Base-by-base conservation (phyloP, 2,329 filamentous ascomycete species). In the Delphinella strobiligena region DNA sequence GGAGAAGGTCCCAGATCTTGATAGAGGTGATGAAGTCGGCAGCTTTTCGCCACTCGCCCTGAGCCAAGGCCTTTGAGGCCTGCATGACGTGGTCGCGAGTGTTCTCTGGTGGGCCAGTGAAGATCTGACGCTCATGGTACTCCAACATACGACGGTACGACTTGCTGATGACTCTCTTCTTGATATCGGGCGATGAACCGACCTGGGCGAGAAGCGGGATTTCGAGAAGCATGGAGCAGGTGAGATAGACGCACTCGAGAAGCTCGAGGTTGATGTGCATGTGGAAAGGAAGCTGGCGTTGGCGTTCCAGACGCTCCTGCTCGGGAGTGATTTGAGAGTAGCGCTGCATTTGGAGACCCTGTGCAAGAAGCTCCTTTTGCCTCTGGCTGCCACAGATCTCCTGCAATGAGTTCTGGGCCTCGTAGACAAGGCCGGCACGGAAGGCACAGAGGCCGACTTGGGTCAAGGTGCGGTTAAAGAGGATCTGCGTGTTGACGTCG, bases 221-320 rank as follows among this genome's bases (percentile, higher is more conserved):
- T 69, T 98, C 91, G 42, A 98, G 77, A 49, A 98, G 82, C 91
- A 98, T 98, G 67, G 87, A 95, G 71, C 89, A 96, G 37, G 91
- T 96, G 44, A 98, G 75, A 69, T 98, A 98, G 46, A 96, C 89
- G 58, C 91, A 96, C 69, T 98, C 91, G 30, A 98, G 76, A 40
- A 98, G 77, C 64, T 98, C 91, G 38, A 98, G 75, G 72, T 98
- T 98, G 72, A 98, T 98, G 74, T 98, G 91, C 87, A 98, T 95
- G 71, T 98, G 91, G 80, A 98, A 98, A 29, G 91, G 91, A 51
- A 98, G 75, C 68, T 98, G 91, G 54, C 91, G 81, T 68, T 96
- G 89, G 61, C 91, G 85, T 71, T 98, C 91, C 30, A 96, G 75
- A 50, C 89, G 84, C 69, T 98, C 91, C 66, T 98, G 91, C 66